A percentile compares a stretch with the other conserved stretches of the same genome.
These are phyloP conservation scores for Mycena galericulata DNA, from an alignment of 768 basidiomycete species.

Conservation along the genomic window DNA sequence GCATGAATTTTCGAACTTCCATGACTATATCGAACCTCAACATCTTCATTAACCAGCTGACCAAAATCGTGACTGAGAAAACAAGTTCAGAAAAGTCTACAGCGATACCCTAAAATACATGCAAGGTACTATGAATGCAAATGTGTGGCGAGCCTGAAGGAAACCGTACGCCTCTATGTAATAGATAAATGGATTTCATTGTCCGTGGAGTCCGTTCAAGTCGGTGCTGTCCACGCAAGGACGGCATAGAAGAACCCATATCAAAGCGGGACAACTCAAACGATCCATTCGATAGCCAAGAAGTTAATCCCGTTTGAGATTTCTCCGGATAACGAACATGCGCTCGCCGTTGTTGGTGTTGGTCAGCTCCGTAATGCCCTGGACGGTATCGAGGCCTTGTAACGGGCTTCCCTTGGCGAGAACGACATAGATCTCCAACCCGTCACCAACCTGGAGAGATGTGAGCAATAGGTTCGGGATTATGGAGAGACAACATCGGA, in stretches of 20 bases:
- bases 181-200: conserved; percentile 16
- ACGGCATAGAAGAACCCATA: not conserved
- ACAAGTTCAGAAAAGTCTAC: conserved; percentile 16
- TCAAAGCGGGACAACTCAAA: not conserved
- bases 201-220: not conserved
- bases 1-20: too few relatives aligned
- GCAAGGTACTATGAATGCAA: not conserved
- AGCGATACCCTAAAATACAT: conserved; percentile 19
- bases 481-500: too few relatives aligned
- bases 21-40: too few relatives aligned
- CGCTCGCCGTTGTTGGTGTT: conserved; percentile 73
- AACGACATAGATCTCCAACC: conserved; percentile 91
- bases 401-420: conserved; percentile 75
- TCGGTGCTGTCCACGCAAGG: too few relatives aligned
- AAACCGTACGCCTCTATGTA: conserved; percentile 17
- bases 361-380: conserved; percentile 74
- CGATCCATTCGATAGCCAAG: not conserved
- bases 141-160: not conserved
- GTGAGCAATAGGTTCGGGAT: too few relatives aligned
- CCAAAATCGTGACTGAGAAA: too few relatives aligned
- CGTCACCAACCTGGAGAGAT: conserved; percentile 85
- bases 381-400: conserved; percentile 67
- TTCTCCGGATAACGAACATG: conserved; percentile 81
- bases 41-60: too few relatives aligned
- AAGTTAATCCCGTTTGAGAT: conserved; percentile 83